Percentiles rank a stretch among this genome's conserved stretches.
phyloP scores from a whole-genome alignment of 148 eudicot species.

The Diospyros lotus region DNA sequence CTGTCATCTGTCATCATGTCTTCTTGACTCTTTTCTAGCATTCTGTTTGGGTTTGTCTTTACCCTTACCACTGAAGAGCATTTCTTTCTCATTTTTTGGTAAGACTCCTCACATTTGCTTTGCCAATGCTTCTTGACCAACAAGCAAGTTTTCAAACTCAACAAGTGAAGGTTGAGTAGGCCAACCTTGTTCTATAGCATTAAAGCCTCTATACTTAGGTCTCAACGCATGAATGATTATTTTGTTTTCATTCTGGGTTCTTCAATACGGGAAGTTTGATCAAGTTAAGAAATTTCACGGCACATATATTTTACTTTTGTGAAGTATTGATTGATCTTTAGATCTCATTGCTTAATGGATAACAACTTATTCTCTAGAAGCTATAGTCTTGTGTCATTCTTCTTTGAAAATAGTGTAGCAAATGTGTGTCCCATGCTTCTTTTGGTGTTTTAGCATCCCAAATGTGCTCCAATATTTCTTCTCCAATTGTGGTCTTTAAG shows the following conservation, averaged over 20 bases:
- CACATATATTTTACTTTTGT: not conserved
- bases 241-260: not conserved
- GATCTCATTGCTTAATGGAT: not conserved
- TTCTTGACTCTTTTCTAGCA: not conserved
- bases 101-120: conserved; percentile 1
- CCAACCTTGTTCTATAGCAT: not conserved
- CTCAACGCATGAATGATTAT: not conserved
- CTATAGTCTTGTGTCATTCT: not conserved
- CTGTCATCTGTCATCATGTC: not conserved
- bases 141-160: not conserved
- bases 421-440: conserved; percentile 9
- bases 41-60: not conserved
- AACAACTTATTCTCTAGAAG: not conserved
- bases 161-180: not conserved
- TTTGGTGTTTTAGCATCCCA: not conserved
- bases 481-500: too few relatives aligned
- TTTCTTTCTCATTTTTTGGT: not conserved
- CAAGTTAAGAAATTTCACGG: not conserved
- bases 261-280: too few relatives aligned
- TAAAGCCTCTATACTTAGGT: not conserved
- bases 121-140: not conserved
- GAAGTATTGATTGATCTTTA: too few relatives aligned
- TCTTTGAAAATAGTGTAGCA: not conserved
- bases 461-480: too few relatives aligned
- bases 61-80: not conserved